Percentiles rank a stretch among this genome's conserved stretches.
phyloP scores from a whole-genome alignment of 257 asterid genomes.

The Capsicum rhomboideum region DNA sequence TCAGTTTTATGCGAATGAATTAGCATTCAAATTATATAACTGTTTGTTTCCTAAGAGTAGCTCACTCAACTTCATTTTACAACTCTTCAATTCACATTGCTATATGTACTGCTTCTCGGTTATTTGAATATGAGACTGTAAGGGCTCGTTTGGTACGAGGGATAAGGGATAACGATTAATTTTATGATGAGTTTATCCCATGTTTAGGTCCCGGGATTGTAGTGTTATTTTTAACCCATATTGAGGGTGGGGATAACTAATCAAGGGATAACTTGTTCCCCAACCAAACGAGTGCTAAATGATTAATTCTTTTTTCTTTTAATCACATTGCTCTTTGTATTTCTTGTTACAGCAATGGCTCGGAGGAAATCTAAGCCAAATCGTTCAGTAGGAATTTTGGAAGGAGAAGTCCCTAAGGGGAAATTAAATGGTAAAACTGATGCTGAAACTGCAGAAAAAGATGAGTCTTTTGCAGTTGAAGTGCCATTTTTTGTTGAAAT shows the following conservation, averaged over 20 bases:
- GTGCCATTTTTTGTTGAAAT: slow-evolving; percentile 53
- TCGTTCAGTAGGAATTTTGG: slow-evolving; percentile 47
- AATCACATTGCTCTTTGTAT: not conserved
- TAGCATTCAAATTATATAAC: not conserved
- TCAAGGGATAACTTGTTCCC: no score
- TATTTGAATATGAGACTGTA: not conserved
- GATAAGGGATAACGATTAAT: no score
- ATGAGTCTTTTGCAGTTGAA: slow-evolving; percentile 10
- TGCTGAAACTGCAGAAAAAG: slow-evolving; percentile 8
- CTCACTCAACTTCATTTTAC: not conserved
- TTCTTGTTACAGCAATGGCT: slow-evolving; percentile 44
- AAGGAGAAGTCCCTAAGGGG: slow-evolving; percentile 21
- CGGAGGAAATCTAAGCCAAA: slow-evolving; percentile 74
- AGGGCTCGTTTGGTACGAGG: no score
- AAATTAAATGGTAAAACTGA: slow-evolving; percentile 15
- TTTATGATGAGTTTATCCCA: no score
- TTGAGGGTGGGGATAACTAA: no score
- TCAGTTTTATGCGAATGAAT: not conserved
- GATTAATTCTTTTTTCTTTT: not conserved
- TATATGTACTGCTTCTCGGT: not conserved
- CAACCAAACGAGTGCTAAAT: not conserved
- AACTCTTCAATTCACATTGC: not conserved
- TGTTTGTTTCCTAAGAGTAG: not conserved
- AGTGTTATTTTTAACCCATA: no score
- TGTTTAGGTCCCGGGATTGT: no score